These are phyloP conservation scores for Penicillium waksmanii DNA, from an alignment of 495 filamentous ascomycete species.

Conservation along the genomic window DNA sequence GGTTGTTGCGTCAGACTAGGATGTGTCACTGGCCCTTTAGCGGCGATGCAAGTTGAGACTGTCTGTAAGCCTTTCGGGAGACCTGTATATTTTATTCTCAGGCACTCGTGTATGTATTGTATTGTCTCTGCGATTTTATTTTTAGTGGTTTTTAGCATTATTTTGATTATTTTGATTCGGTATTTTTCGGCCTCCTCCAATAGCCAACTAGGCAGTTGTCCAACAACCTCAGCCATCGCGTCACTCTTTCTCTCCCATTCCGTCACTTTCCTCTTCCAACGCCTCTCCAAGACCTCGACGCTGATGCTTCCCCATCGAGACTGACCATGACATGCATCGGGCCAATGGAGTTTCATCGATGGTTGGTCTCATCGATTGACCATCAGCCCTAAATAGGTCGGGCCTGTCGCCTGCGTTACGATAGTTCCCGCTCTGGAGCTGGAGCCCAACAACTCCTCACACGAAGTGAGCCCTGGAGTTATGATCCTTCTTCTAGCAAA, in stretches of 20 bases:
- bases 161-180: background rate
- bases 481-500: background rate
- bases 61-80: background rate
- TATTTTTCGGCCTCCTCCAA: background rate
- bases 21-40: too few relatives aligned
- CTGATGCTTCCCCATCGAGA: background rate
- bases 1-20: background rate
- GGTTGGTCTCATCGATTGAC: background rate
- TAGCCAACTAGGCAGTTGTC: background rate
- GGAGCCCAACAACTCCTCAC: background rate
- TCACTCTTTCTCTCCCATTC: slow-evolving; percentile 2
- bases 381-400: background rate
- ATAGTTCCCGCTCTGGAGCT: background rate
- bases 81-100: background rate
- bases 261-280: background rate
- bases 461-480: background rate
- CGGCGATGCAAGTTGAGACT: background rate
- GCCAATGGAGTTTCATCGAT: background rate
- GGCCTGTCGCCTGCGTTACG: background rate
- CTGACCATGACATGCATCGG: background rate
- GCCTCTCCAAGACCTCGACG: background rate
- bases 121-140: background rate
- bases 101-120: background rate
- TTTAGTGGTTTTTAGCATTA: background rate
- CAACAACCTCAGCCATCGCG: background rate